Conservation (phyloP, 2,329 filamentous ascomycete genomes). For the Fusarium tupiense region DNA sequence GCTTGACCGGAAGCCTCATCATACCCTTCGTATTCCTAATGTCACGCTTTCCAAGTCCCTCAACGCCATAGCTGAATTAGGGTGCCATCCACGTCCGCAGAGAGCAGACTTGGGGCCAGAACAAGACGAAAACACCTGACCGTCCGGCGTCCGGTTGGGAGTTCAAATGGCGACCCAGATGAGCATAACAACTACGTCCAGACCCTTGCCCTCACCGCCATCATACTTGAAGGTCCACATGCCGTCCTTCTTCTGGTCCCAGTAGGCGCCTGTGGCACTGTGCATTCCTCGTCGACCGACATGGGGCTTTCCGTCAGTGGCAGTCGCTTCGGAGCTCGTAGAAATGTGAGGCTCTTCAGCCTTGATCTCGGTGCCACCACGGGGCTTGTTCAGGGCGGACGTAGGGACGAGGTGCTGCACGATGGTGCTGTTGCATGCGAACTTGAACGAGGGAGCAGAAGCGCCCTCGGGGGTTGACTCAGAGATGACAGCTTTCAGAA, state of each 20-base stretch:
- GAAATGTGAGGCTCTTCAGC: slow-evolving; percentile 63
- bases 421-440: slow-evolving; percentile 97
- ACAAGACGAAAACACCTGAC: slow-evolving; percentile 5
- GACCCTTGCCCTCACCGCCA: slow-evolving; percentile 70
- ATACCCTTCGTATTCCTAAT: slow-evolving; percentile 40
- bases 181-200: slow-evolving; percentile 76
- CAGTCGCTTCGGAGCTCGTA: slow-evolving; percentile 63
- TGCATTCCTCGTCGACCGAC: slow-evolving; percentile 91
- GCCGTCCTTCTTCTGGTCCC: slow-evolving; percentile 90
- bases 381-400: slow-evolving; percentile 69
- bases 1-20: slow-evolving; percentile 39
- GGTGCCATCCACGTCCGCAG: slow-evolving; percentile 32
- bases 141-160: not conserved
- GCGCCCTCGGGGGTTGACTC: slow-evolving; percentile 71
- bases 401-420: slow-evolving; percentile 88
- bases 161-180: slow-evolving; percentile 79
- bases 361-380: slow-evolving; percentile 59
- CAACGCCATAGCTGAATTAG: slow-evolving; percentile 44
- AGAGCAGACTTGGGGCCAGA: slow-evolving; percentile 17
- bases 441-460: slow-evolving; percentile 80
- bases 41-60: slow-evolving; percentile 41
- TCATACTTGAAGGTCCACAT: slow-evolving; percentile 93
- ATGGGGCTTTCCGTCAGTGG: slow-evolving; percentile 73
- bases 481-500: slow-evolving; percentile 80
- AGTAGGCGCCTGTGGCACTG: slow-evolving; percentile 84